Base-by-base conservation (phyloP, 345 rosid species). In the Bretschneidera sinensis region DNA sequence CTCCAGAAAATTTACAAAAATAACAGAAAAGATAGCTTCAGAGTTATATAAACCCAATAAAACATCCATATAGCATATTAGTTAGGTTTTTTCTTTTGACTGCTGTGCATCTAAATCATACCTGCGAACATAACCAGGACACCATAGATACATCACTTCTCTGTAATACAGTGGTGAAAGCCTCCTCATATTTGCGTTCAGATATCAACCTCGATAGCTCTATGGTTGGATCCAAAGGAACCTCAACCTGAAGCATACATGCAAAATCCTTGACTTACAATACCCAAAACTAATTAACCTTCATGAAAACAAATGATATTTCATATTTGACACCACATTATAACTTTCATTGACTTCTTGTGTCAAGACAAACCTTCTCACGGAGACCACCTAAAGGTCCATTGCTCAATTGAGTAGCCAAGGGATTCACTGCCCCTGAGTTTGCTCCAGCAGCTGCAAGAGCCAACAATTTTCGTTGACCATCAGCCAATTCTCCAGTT, bases 51-150 rank as follows among this genome's bases (percentile, higher is more conserved):
- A 28, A 28, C 33, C 33, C 33, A 2, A 28, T 28, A 28, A 28
- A 28, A n/a, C 33, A 28, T 28, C 33, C 33, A 28, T n/a, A 8
- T 28, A 28, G 33, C 8, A 28, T 28, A 28, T 28, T 28, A 28
- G 8, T 8, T 2, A 2, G 33, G 3, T 28, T 28, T 28, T 8
- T 28, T 3, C 33, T 28, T 28, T 28, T n/a, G 33, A 28, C 33
- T 28, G 5, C 33, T 28, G 8, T 28, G 33, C 1, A 59, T 53
- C 21, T 7, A 14, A 17, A n/a, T 21, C 33, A 51, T 67, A 90
- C 97, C 97, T 88, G 95, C 65, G 81, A 74, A 50, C 99, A 94
- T 61, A 94, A 74, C 99, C 99, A 90, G 51, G 96, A 82, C 3
- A 90, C 96, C 18, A 83, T 71, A 4, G 88, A 78, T 34, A 90